Evolutionary conservation across 306 rosid genomes (phyloP).

Genomic region (Castanea crenata): DNA sequence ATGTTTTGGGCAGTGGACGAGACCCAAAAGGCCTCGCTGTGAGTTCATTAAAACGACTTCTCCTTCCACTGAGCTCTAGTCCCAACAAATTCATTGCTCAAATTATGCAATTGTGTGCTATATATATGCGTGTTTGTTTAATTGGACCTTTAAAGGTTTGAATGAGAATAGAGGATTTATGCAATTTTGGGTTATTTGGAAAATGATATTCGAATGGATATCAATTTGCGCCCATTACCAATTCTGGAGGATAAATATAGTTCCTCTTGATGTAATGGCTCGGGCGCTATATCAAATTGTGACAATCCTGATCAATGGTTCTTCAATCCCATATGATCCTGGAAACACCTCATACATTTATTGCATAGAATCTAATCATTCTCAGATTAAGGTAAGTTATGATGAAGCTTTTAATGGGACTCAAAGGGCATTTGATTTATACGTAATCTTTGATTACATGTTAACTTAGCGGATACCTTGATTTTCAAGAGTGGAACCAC

Average conservation of each 20-base stretch:
- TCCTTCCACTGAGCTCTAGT: slow-evolving; percentile 93
- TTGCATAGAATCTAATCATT: too few relatives aligned
- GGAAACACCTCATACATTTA: slow-evolving; percentile 81
- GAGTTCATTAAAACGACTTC: slow-evolving; percentile 89
- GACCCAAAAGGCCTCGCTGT: slow-evolving; percentile 53
- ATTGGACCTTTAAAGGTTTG: too few relatives aligned
- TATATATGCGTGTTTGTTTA: too few relatives aligned
- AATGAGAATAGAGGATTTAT: too few relatives aligned
- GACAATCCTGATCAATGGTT: slow-evolving; percentile 88
- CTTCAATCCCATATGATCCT: slow-evolving; percentile 56
- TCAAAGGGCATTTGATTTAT: too few relatives aligned
- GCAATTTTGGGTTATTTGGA: not conserved
- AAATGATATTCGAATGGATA: too few relatives aligned
- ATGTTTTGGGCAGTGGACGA: slow-evolving; percentile 90
- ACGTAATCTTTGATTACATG: too few relatives aligned
- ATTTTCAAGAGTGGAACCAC: too few relatives aligned
- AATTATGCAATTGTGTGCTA: not conserved
- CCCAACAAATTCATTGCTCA: not conserved
- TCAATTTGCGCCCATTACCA: slow-evolving; percentile 67
- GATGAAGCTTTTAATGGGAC: too few relatives aligned
- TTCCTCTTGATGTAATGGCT: slow-evolving; percentile 82
- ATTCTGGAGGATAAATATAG: slow-evolving; percentile 47
- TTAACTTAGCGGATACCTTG: too few relatives aligned
- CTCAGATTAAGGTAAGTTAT: too few relatives aligned
- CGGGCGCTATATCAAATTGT: slow-evolving; percentile 63